phyloP scores from a whole-genome alignment of 1,284 basidiomycete species.

The Trichosporon coremiiforme region DNA sequence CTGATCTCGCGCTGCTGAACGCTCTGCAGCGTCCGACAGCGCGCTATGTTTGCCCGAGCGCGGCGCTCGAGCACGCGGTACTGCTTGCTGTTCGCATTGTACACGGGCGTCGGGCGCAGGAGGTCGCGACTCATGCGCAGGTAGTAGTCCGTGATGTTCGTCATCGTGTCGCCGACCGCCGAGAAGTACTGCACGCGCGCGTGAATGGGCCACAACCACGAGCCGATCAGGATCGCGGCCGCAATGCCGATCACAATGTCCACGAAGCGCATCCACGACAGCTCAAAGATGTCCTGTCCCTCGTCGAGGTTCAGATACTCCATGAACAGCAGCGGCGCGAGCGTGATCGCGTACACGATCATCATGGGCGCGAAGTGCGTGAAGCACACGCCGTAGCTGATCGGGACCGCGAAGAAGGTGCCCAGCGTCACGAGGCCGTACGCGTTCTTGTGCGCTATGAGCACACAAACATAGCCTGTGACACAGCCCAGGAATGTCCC shows the following conservation, averaged over 20 bases:
- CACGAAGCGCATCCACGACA: constrained; percentile 52
- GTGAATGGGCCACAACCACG: constrained; percentile 54
- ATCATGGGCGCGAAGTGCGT: constrained; percentile 51
- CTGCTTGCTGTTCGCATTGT: constrained; percentile 43
- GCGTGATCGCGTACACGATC: constrained; percentile 55
- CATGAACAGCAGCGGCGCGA: constrained; percentile 57
- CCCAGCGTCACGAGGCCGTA: constrained; percentile 57
- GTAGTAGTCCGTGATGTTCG: constrained; percentile 51
- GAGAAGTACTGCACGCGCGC: constrained; percentile 54
- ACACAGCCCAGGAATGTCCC: constrained; percentile 58
- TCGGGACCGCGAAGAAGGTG: constrained; percentile 51
- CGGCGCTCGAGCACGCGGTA: constrained; percentile 43
- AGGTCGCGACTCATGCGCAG: constrained; percentile 52
- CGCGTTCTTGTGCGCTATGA: constrained; percentile 54
- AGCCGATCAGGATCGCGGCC: constrained; percentile 53
- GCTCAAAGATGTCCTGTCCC: constrained; percentile 37
- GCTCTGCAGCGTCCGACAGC: constrained; percentile 44
- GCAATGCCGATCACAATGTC: constrained; percentile 54
- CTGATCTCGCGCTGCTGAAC: constrained; percentile 57
- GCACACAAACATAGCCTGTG: constrained; percentile 52
- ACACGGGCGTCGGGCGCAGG: constrained; percentile 49
- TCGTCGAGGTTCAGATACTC: constrained; percentile 45
- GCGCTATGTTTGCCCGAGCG: constrained; percentile 41
- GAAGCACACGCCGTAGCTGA: constrained; percentile 55
- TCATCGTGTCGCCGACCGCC: constrained; percentile 47